Conservation (phyloP, 306 rosid genomes). For the Cotoneaster glaucophyllus region DNA sequence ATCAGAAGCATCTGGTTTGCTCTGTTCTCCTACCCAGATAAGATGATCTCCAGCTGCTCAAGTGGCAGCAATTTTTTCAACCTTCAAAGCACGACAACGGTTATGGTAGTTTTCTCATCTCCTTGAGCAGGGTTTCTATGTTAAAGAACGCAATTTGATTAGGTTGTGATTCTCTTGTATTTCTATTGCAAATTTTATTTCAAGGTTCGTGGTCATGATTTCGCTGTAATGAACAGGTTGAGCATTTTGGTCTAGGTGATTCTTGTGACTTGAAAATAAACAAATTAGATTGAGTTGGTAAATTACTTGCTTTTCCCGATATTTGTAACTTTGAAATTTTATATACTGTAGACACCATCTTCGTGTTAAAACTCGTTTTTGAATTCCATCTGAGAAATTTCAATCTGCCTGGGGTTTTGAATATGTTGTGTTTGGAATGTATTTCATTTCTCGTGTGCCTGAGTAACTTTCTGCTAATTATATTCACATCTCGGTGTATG, state of each 20-base stretch:
- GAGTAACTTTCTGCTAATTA: not conserved
- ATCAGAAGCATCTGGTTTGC: conserved; percentile 78
- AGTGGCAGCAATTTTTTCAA: conserved; percentile 12
- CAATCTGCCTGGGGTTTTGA: not conserved
- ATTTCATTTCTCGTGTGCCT: not conserved
- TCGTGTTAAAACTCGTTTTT: not conserved
- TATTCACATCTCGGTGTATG: conserved; percentile 20
- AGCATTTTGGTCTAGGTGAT: conserved; percentile 11
- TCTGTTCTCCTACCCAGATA: conserved; percentile 72
- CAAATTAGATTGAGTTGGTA: conserved; percentile 13
- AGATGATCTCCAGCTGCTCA: conserved; percentile 39
- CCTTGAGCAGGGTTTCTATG: conserved; percentile 1
- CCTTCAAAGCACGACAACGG: not conserved
- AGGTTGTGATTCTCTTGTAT: conserved; percentile 16
- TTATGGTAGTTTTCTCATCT: not conserved
- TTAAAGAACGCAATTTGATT: not conserved
- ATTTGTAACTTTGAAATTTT: not conserved
- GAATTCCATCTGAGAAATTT: not conserved
- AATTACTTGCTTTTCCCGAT: not conserved
- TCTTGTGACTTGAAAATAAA: conserved; percentile 18
- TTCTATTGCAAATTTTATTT: conserved; percentile 2
- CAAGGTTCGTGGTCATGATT: conserved; percentile 1
- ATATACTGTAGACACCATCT: not conserved
- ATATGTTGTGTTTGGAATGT: not conserved
- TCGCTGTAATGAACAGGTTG: conserved; percentile 6